phyloP scores from a whole-genome alignment of 2,329 filamentous ascomycete genomes.

The Apiospora arundinis region DNA sequence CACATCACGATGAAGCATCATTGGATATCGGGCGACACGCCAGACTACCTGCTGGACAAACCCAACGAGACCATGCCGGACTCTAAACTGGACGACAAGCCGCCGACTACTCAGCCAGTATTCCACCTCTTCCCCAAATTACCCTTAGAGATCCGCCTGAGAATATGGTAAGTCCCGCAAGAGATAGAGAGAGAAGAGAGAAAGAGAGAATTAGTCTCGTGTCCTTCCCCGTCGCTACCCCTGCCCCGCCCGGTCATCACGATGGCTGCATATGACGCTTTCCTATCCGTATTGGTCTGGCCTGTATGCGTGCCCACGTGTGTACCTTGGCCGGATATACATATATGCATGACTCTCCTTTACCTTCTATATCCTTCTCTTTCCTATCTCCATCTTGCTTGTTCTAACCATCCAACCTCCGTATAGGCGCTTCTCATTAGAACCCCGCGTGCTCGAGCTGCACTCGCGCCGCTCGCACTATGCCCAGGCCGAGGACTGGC shows the following conservation, averaged over 20 bases:
- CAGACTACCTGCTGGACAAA: conserved; percentile 11
- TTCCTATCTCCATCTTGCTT: background rate
- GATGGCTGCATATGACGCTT: background rate
- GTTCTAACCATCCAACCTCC: background rate
- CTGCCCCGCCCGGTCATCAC: background rate
- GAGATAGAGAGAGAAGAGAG: no score
- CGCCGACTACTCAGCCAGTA: background rate
- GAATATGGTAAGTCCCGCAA: conserved; percentile 38
- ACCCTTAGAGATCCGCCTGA: conserved; percentile 44
- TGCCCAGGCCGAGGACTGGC: conserved; percentile 31
- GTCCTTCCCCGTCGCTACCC: background rate
- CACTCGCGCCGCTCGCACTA: conserved; percentile 41
- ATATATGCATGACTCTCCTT: no score
- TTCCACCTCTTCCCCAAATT: conserved; percentile 41
- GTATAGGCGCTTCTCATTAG: conserved; percentile 35
- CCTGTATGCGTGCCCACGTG: background rate
- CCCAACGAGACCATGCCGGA: background rate
- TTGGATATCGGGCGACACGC: conserved; percentile 11
- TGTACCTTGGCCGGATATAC: background rate
- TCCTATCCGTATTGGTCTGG: background rate
- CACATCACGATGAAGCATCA: conserved; percentile 4
- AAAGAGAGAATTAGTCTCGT: no score
- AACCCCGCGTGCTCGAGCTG: conserved; percentile 42
- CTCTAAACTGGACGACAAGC: background rate
- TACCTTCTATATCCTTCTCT: background rate